Base-by-base conservation (phyloP, 1,284 basidiomycete genomes). In the Trametes polyzona region DNA sequence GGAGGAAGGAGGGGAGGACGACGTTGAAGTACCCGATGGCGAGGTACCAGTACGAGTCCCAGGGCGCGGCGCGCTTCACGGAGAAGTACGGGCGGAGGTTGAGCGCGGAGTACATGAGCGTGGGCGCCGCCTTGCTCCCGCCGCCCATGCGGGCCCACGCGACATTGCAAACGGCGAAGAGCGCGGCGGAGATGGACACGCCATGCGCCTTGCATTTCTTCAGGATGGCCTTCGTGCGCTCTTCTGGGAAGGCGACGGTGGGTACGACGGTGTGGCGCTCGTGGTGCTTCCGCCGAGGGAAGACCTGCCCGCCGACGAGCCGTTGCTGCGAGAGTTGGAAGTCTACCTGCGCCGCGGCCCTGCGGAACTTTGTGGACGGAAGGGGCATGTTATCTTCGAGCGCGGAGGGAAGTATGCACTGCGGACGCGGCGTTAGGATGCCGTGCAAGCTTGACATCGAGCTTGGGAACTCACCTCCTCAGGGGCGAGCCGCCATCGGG, bases 21-120 rank as follows among this genome's bases (percentile, higher is more conserved):
- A 93, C 79, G 71, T 92, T 92, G 77, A 91, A 91, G 71, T 90
- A 92, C 4, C 87, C 86, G 57, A 92, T 84, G 4, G 88, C 84
- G 40, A 92, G 78, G 75, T 84, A 89, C 84, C 87, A 90, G 75
- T 88, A 90, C 12, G 87, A 89, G 56, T 82, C 77, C 65, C 80
- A 74, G 9, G 59, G 44, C 64, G 75, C 75, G 32, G 65, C 72
- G 57, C 74, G 75, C 60, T 76, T 71, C 68, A 66, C 69, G 41
- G 73, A 63, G 54, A 89, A 74, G 67, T 83, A 81, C 1, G 87
- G 83, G 7, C 90, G 82, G 41, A 91, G 72, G 71, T 92, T 92
- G 42, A 92, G 76, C 11, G 90, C 89, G 9, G 88, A 87, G 69
- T 92, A 93, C 81, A 92, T 87, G 83, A 92, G 82, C 82, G 78